Evolutionary conservation across 768 basidiomycete genomes (phyloP), one percentile per base, ranked within the genome.

Genomic region (Saitozyma sp.): DNA sequence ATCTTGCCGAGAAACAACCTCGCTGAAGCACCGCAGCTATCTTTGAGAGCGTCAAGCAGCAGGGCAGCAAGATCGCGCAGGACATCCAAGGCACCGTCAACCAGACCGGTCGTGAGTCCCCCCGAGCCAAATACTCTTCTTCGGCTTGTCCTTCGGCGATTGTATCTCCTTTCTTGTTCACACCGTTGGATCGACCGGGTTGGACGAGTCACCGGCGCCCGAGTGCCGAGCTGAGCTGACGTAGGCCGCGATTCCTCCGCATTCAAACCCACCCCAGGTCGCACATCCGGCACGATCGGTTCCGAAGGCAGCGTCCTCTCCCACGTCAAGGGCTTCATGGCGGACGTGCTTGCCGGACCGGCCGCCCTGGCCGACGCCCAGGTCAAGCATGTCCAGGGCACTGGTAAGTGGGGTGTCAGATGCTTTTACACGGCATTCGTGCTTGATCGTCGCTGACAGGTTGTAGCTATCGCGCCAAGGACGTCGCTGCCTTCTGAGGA

Each of bases 401-500:
- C 29, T 29, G 29, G 29, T 29, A 2, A 29, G 29, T 29, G 29
- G 29, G 5, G 5, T 29, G 29, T 29, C 29, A 5, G 29, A 5
- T 29, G 29, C 29, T 5, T 29, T 29, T 29, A 29, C 29, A 29
- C 29, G 29, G 29, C 29, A 29, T 29, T 5, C 2, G 29, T 29
- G 29, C 29, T 29, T 29, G 29, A n/a, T 29, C 2, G 5, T 29
- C 29, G 29, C 29, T 29, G 29, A 29, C 29, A 29, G 5, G 45
- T 17, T 46, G n/a, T 17, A 17, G 46, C 43, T 3, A 41, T 57
- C 43, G 64, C 63, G 19, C 66, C 66, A 16, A 54, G 62, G 41
- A 64, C 54, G 9, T 67, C 65, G 10, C 57, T 76, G 14, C 75
- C 75, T 7, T 66, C 71, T 13, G 61, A 73, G 13, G 75, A 78